Conservation (phyloP, 305 asterid species). For the Solanum hybrid region DNA sequence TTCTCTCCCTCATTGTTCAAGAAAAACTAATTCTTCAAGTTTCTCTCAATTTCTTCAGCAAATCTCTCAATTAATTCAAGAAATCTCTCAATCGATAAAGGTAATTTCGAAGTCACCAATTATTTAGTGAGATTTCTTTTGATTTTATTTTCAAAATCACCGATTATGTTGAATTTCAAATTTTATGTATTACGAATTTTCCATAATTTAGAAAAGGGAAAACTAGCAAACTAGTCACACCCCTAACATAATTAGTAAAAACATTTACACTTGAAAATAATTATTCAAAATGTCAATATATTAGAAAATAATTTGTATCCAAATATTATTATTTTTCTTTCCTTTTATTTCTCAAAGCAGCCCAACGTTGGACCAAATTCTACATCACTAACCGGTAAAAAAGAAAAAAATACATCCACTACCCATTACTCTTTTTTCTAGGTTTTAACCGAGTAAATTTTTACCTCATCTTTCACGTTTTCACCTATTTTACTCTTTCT, state of each 20-base stretch:
- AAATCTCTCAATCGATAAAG: background rate
- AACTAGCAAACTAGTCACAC: background rate
- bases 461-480: background rate
- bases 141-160: background rate
- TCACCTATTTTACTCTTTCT: too few species aligned
- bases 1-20: too few species aligned
- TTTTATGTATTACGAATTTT: too few species aligned
- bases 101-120: background rate
- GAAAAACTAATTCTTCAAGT: background rate
- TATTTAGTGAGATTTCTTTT: background rate
- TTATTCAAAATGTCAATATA: background rate
- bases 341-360: too few species aligned
- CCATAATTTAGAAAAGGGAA: background rate
- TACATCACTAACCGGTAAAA: background rate
- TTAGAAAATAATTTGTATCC: background rate
- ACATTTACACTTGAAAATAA: background rate
- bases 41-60: background rate
- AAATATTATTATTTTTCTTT: too few species aligned
- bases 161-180: too few species aligned
- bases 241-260: background rate
- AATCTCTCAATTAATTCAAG: background rate
- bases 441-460: background rate
- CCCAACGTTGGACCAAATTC: background rate
- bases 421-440: background rate
- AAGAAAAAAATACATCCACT: background rate